Evolutionary conservation across 192 early-diverging fungal species (phyloP), one percentile per base, ranked within the genome.

Genomic region (Obelidium mucronatum): DNA sequence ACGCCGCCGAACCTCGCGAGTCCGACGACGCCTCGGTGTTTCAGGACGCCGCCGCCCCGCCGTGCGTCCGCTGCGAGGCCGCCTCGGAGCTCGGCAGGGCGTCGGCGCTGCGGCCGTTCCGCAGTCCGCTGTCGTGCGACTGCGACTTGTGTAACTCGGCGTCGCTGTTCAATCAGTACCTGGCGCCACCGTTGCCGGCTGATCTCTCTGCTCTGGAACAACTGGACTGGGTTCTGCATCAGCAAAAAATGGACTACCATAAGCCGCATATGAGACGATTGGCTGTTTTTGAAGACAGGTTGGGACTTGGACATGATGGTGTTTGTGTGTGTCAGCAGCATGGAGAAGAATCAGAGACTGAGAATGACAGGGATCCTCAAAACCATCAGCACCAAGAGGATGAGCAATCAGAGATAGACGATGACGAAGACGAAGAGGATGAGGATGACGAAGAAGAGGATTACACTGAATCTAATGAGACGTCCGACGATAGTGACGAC

Each of bases 281-380:
- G 8, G 22, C 35, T 37, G 69, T 36, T 24, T 72, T 51, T 51
- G 53, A 72, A 34, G 55, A 72, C 28, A 40, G 67, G 13, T 44
- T 69, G 13, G 17, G 22, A 31, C n/a, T n/a, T n/a, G 51, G 51
- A 11, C 22, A 60, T 15, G 8, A 60, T 60, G 8, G 58, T 60
- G 15, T 8, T 22, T 8, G 58, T 60, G 15, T 15, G 11, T 11
- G 58, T 60, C 58, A 28, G 11, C 58, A 28, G 11, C 58, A 28
- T n/a, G n/a, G n/a, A n/a, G n/a, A n/a, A n/a, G n/a, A n/a, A n/a
- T n/a, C n/a, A n/a, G n/a, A n/a, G n/a, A n/a, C n/a, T n/a, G 58
- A 60, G 8, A 33, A 64, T 34, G 62, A 64, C 31, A n/a, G 24
- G 11, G 69, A 56, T 56, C 19, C 24, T 26, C n/a, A n/a, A n/a